These are phyloP conservation scores for Colletotrichum lentis DNA, from an alignment of 2,329 filamentous ascomycete species.

Conservation along the genomic window DNA sequence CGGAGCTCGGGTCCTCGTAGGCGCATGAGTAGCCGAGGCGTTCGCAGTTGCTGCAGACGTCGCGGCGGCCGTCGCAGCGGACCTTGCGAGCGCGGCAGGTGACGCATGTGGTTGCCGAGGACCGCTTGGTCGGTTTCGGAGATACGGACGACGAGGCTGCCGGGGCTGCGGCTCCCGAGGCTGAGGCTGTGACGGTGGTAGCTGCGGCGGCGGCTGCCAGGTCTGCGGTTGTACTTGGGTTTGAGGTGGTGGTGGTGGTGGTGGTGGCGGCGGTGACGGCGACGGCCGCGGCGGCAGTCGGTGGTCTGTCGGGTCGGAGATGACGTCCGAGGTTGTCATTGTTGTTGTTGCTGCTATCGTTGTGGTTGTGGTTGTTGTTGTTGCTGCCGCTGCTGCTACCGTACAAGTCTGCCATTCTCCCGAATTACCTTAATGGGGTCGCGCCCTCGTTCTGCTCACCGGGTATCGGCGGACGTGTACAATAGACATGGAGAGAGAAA, in stretches of 20 bases:
- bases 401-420: constrained; percentile 35
- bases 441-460: constrained; percentile 29
- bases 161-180: constrained; percentile 14
- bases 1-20: constrained; percentile 59
- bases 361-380: constrained; percentile 12
- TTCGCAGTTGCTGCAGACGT: constrained; percentile 66
- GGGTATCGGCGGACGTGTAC: constrained; percentile 29
- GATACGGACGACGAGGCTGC: constrained; percentile 35
- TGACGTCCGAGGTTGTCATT: constrained; percentile 33
- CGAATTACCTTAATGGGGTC: constrained; percentile 10
- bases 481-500: constrained; percentile 27
- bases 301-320: constrained; percentile 36
- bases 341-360: constrained; percentile 17
- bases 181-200: constrained; percentile 34
- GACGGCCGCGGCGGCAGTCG: constrained; percentile 30
- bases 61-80: constrained; percentile 63
- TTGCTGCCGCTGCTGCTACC: constrained; percentile 21
- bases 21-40: constrained; percentile 66
- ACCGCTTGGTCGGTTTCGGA: constrained; percentile 48
- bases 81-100: constrained; percentile 66
- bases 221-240: constrained; percentile 12
- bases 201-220: constrained; percentile 7
- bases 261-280: not conserved
- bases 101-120: constrained; percentile 60
- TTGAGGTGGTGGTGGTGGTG: not conserved